phyloP scores from a whole-genome alignment of 108 stramenopile species.

The Stephanodiscus triporus region DNA sequence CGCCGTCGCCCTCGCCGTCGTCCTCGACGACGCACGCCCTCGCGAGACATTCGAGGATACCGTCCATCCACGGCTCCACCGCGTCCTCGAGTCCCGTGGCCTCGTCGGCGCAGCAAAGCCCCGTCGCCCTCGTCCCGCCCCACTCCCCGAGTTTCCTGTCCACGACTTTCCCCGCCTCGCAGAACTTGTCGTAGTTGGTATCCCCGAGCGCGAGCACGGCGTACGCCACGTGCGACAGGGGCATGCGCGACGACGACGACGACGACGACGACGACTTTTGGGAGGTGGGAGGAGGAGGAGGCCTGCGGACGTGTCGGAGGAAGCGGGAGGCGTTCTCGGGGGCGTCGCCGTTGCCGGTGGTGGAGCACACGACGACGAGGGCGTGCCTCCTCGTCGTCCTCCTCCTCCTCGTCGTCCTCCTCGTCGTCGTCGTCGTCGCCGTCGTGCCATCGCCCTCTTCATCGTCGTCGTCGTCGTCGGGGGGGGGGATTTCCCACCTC shows the following conservation, averaged over 20 bases:
- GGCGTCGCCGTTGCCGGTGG: slow-evolving; percentile 93
- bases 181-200: slow-evolving; percentile 91
- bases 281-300: slow-evolving; percentile 41
- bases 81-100: slow-evolving; percentile 83
- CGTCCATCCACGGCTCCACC: slow-evolving; percentile 84
- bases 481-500: slow-evolving; percentile 36
- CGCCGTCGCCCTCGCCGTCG: slow-evolving; percentile 2
- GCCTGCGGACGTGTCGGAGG: slow-evolving; percentile 68
- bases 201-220: slow-evolving; percentile 89
- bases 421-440: background rate
- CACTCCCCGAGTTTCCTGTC: slow-evolving; percentile 69
- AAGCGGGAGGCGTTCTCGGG: slow-evolving; percentile 89
- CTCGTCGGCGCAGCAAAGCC: slow-evolving; percentile 87
- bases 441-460: background rate
- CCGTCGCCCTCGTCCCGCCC: slow-evolving; percentile 65
- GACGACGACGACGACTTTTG: background rate
- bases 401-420: slow-evolving; percentile 3
- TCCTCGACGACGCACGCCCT: slow-evolving; percentile 43
- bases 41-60: slow-evolving; percentile 47
- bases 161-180: slow-evolving; percentile 67
- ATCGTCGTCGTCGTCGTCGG: slow-evolving; percentile 1
- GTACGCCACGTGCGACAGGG: slow-evolving; percentile 63
- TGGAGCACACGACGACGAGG: slow-evolving; percentile 74
- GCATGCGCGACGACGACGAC: slow-evolving; percentile 3
- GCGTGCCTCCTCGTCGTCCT: slow-evolving; percentile 34